Percentiles rank a stretch among this genome's conserved stretches.
These are phyloP conservation scores for Cryptococcus deneoformans DNA, from an alignment of 1,284 basidiomycete genomes.

Conservation along the genomic window DNA sequence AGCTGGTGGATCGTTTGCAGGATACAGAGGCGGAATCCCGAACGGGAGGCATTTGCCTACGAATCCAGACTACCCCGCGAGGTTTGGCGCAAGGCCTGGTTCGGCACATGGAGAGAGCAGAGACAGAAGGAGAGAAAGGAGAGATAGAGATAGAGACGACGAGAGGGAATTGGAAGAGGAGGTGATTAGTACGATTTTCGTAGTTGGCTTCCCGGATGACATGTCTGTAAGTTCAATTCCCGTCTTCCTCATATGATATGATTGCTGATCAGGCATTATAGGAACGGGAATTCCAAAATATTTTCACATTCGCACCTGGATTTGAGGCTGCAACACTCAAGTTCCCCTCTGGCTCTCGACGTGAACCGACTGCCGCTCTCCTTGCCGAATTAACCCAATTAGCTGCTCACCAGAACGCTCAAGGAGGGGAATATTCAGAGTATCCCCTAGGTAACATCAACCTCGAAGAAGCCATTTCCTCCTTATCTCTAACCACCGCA, in stretches of 20 bases:
- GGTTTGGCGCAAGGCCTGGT: constrained; percentile 5
- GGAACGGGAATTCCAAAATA: constrained; percentile 99
- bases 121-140: constrained; percentile 17
- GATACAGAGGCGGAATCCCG: constrained; percentile 2
- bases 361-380: constrained; percentile 15
- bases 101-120: constrained; percentile 14
- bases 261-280: constrained; percentile 38
- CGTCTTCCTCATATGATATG: background rate
- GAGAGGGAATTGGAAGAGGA: constrained; percentile 57
- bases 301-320: constrained; percentile 94
- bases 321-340: constrained; percentile 98
- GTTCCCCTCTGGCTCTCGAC: constrained; percentile 60
- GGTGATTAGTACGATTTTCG: constrained; percentile 97
- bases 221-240: constrained; percentile 71
- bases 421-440: constrained; percentile 15
- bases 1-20: background rate
- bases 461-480: constrained; percentile 40
- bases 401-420: constrained; percentile 29
- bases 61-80: background rate
- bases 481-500: constrained; percentile 36
- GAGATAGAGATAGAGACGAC: constrained; percentile 26
- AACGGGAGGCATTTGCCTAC: constrained; percentile 11
- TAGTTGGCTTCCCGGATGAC: constrained; percentile 98
- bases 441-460: constrained; percentile 9
- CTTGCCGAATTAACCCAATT: constrained; percentile 41